phyloP scores from a whole-genome alignment of 768 basidiomycete species.

The Megacollybia marginata region DNA sequence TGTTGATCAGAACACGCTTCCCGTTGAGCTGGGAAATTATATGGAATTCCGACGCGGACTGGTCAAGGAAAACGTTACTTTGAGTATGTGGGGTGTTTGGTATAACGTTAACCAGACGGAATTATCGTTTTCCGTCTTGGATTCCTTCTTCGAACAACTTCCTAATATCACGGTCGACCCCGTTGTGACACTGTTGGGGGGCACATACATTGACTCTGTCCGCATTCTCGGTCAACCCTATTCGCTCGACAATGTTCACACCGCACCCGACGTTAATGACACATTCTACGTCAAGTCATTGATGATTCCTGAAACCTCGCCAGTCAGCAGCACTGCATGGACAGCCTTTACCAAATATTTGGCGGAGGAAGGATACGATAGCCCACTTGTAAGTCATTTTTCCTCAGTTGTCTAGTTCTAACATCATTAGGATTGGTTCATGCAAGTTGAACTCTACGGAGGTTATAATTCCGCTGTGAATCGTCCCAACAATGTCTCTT shows the following conservation, averaged over 20 bases:
- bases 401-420: constrained; percentile 17
- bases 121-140: too few species aligned
- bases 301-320: constrained; percentile 28
- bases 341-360: constrained; percentile 30
- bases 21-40: constrained; percentile 27
- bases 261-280: constrained; percentile 13
- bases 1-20: constrained; percentile 15
- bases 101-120: constrained; percentile 23
- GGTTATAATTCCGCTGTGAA: constrained; percentile 25
- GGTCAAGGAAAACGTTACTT: constrained; percentile 19
- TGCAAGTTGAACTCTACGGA: constrained; percentile 22
- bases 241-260: too few species aligned
- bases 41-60: constrained; percentile 23
- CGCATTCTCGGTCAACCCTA: too few species aligned
- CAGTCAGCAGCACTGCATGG: constrained; percentile 24
- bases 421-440: constrained; percentile 17
- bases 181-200: too few species aligned
- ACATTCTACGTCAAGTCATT: constrained; percentile 38
- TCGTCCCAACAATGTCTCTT: constrained; percentile 16
- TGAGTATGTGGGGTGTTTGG: constrained; percentile 28
- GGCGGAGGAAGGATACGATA: constrained; percentile 17
- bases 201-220: too few species aligned
- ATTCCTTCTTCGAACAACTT: too few species aligned
- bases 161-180: too few species aligned
- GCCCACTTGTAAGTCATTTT: constrained; percentile 17